phyloP scores from a whole-genome alignment of 768 basidiomycete genomes.

The Suillus luteus region DNA sequence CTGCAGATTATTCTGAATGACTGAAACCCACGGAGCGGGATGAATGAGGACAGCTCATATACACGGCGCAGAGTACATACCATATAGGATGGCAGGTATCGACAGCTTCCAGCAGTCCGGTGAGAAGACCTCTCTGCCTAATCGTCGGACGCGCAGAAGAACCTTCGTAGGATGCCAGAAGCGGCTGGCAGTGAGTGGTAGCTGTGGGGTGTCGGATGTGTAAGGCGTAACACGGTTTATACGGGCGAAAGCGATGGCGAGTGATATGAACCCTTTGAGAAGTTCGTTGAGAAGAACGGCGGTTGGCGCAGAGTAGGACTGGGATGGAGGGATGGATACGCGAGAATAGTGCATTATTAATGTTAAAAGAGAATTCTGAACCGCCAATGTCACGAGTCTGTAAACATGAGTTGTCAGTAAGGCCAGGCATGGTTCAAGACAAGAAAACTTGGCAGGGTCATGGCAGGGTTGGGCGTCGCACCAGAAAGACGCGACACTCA shows the following conservation, averaged over 20 bases:
- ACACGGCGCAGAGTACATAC: slow-evolving; percentile 35
- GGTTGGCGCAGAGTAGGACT: slow-evolving; percentile 88
- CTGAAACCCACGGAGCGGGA: slow-evolving; percentile 34
- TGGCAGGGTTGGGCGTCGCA: background rate
- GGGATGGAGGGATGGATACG: slow-evolving; percentile 71
- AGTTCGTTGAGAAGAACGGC: slow-evolving; percentile 95
- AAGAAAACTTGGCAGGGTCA: background rate
- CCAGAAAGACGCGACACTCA: slow-evolving; percentile 39
- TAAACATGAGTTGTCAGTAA: slow-evolving; percentile 7
- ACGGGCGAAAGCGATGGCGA: slow-evolving; percentile 77
- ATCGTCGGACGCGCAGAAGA: slow-evolving; percentile 50
- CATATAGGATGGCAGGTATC: slow-evolving; percentile 94
- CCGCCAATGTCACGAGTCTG: slow-evolving; percentile 81
- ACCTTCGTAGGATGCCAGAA: slow-evolving; percentile 39
- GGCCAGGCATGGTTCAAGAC: background rate
- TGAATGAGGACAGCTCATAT: slow-evolving; percentile 10
- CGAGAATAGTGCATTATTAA: slow-evolving; percentile 98
- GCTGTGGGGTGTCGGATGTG: slow-evolving; percentile 32
- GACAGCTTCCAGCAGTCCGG: slow-evolving; percentile 96
- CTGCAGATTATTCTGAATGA: slow-evolving; percentile 94
- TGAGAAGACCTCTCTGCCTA: slow-evolving; percentile 77
- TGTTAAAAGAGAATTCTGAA: slow-evolving; percentile 89
- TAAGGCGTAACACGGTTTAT: slow-evolving; percentile 41
- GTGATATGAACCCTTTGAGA: slow-evolving; percentile 86
- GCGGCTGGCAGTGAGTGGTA: slow-evolving; percentile 34